phyloP scores from a whole-genome alignment of 768 basidiomycete species.

The Pulveroboletus sp. region DNA sequence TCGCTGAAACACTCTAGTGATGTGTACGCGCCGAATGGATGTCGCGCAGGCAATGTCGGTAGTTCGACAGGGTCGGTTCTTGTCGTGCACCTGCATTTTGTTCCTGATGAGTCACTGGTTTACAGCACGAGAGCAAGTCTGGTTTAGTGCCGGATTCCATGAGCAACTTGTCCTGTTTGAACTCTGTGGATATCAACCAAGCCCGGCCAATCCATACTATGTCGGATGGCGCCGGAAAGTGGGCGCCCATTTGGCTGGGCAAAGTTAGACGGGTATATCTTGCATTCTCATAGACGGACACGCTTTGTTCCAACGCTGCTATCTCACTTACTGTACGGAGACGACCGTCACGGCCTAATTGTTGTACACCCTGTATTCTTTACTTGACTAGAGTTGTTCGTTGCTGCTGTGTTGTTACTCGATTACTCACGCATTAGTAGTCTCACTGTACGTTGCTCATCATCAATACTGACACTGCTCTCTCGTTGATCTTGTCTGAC shows the following conservation, averaged over 20 bases:
- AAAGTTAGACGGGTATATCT: constrained; percentile 8
- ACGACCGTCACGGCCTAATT: constrained; percentile 12
- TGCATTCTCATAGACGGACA: constrained; percentile 3
- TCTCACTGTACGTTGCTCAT: background rate
- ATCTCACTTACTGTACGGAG: constrained; percentile 19
- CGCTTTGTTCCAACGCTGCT: constrained; percentile 1
- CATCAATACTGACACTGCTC: constrained; percentile 1
- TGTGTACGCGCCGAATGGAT: constrained; percentile 56
- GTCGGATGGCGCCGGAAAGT: constrained; percentile 57
- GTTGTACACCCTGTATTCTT: constrained; percentile 7
- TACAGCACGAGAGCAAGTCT: constrained; percentile 69
- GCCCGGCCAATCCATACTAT: constrained; percentile 59
- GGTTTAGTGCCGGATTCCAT: constrained; percentile 75
- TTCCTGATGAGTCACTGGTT: constrained; percentile 1
- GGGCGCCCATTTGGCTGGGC: constrained; percentile 41
- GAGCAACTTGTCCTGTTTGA: constrained; percentile 75
- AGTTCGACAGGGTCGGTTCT: constrained; percentile 51
- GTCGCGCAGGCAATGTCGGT: constrained; percentile 55
- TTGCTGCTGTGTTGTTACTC: constrained; percentile 7
- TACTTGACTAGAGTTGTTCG: constrained; percentile 2
- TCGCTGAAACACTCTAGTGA: constrained; percentile 42
- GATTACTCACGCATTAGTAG: background rate
- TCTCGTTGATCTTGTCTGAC: background rate
- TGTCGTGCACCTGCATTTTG: background rate
- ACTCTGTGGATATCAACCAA: constrained; percentile 63